Evolutionary conservation across 768 basidiomycete species (phyloP).

Genomic region (Boletus barrowsii): DNA sequence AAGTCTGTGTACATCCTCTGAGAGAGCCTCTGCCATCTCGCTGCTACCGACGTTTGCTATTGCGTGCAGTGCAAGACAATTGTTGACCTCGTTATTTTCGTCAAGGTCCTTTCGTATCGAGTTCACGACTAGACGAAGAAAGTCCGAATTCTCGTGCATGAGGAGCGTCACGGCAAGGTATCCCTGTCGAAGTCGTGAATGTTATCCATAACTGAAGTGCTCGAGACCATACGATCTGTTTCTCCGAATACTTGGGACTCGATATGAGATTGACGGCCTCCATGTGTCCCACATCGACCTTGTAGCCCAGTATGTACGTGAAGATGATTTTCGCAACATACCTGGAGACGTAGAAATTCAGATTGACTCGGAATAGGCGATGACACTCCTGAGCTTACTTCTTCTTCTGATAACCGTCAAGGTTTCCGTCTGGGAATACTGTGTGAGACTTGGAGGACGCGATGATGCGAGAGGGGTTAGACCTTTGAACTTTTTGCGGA

Average conservation of each 20-base stretch:
- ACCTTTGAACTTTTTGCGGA: constrained; percentile 99
- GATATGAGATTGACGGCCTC: constrained; percentile 98
- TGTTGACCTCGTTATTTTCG: constrained; percentile 90
- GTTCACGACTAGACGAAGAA: constrained; percentile 94
- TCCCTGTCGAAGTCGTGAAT: constrained; percentile 52
- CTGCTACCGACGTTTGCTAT: constrained; percentile 97
- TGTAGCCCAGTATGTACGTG: constrained; percentile 98
- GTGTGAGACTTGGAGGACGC: constrained; percentile 2
- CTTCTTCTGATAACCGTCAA: constrained; percentile 91
- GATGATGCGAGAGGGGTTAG: constrained; percentile 5
- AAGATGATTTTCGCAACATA: constrained; percentile 99
- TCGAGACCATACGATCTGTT: constrained; percentile 82
- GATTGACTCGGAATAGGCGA: constrained; percentile 12
- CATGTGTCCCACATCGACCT: constrained; percentile 99
- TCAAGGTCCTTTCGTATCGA: constrained; percentile 97
- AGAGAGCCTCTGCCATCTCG: constrained; percentile 97
- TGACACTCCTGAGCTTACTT: constrained; percentile 51
- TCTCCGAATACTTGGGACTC: constrained; percentile 94
- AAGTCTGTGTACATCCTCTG: constrained; percentile 89
- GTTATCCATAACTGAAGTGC: background rate
- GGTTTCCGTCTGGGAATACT: constrained; percentile 63
- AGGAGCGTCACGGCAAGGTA: constrained; percentile 95
- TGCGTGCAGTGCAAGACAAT: constrained; percentile 94
- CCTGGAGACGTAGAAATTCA: constrained; percentile 40
- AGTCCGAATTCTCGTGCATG: constrained; percentile 99